These are phyloP conservation scores for Diphasiastrum complanatum DNA, from an alignment of 83 land plant genomes.

Conservation along the genomic window DNA sequence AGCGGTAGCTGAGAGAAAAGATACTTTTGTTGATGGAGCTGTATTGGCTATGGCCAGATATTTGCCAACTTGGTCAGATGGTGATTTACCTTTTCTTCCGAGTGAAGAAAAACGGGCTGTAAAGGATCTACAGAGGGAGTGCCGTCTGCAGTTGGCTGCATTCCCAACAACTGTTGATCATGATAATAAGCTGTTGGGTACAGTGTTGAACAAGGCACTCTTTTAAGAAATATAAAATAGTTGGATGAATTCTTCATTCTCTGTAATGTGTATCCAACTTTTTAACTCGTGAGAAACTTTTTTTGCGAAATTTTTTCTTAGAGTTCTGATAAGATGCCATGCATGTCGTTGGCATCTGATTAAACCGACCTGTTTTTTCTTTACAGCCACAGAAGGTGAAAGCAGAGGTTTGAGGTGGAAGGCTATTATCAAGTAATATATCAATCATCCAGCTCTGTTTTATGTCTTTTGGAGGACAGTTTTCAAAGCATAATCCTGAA, in stretches of 20 bases:
- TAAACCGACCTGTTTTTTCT: conserved; percentile 7
- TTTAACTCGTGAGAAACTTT: background rate
- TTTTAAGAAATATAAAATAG: background rate
- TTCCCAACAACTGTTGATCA: conserved; percentile 63
- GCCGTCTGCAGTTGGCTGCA: conserved; percentile 50
- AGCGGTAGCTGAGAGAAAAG: conserved; percentile 25
- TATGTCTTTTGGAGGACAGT: background rate
- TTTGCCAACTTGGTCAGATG: conserved; percentile 86
- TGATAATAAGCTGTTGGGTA: conserved; percentile 68
- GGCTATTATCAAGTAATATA: conserved; percentile 31
- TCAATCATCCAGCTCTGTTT: background rate
- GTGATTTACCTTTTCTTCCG: conserved; percentile 71
- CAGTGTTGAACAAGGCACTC: background rate
- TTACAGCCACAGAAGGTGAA: conserved; percentile 24
- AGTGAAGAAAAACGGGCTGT: conserved; percentile 72
- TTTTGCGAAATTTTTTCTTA: background rate
- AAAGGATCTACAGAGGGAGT: conserved; percentile 71
- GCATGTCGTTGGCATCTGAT: background rate
- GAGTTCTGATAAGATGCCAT: too few species aligned
- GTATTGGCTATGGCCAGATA: conserved; percentile 85
- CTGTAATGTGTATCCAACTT: background rate
- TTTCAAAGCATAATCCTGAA: background rate
- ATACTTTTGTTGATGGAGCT: conserved; percentile 79
- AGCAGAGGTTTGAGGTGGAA: conserved; percentile 27
- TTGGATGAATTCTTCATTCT: background rate